These are phyloP conservation scores for Clarkia xantiana DNA, from an alignment of 345 rosid species.

Conservation along the genomic window DNA sequence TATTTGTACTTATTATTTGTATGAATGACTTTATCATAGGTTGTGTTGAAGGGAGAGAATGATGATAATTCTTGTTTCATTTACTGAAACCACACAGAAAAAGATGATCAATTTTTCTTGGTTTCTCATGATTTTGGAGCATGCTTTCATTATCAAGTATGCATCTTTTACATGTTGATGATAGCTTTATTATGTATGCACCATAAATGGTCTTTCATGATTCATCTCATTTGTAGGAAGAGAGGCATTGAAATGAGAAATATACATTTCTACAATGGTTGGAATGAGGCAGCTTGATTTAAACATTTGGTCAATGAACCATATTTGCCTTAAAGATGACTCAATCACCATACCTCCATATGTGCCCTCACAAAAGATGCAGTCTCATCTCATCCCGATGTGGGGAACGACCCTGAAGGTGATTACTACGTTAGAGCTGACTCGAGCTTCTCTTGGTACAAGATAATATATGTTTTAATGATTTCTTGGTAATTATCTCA, in stretches of 20 bases:
- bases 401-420: constrained; percentile 95
- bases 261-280: constrained; percentile 71
- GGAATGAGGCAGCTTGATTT: constrained; percentile 84
- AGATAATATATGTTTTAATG: too few species aligned
- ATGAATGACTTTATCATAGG: too few species aligned
- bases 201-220: neutral
- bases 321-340: constrained; percentile 88
- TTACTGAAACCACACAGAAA: constrained; percentile 90
- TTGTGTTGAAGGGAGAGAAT: too few species aligned
- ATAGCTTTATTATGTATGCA: neutral
- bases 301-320: constrained; percentile 96
- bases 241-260: constrained; percentile 89
- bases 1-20: too few species aligned
- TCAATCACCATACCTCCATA: constrained; percentile 95
- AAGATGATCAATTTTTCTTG: constrained; percentile 87
- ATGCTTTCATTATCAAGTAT: constrained; percentile 94
- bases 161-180: neutral
- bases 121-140: constrained; percentile 98
- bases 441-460: too few species aligned
- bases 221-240: constrained; percentile 36
- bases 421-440: constrained; percentile 99
- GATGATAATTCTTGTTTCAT: too few species aligned
- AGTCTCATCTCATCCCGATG: constrained; percentile 83
- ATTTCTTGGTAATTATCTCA: too few species aligned
- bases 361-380: constrained; percentile 99